Evolutionary conservation across 192 early-diverging fungal genomes (phyloP).

Genomic region (Entomortierella lignicola): DNA sequence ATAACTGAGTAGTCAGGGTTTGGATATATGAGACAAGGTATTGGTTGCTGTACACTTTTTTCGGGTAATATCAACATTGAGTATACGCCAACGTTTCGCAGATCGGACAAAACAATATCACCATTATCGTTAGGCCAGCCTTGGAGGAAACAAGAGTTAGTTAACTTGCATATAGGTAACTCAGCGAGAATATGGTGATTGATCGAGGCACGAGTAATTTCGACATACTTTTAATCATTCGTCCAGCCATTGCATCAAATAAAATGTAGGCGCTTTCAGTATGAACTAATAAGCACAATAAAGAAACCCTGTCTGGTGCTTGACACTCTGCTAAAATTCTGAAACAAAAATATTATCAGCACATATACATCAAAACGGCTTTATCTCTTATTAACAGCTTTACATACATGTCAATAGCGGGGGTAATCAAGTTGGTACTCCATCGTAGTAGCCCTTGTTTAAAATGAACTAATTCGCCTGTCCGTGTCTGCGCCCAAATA

Average conservation of each 20-base stretch:
- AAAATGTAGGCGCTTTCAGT: not conserved
- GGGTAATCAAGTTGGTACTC: constrained; percentile 1
- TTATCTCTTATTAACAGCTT: not conserved
- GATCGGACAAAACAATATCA: constrained; percentile 8
- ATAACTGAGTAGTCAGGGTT: not conserved
- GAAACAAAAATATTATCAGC: not conserved
- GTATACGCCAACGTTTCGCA: constrained; percentile 6
- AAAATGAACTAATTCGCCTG: constrained; percentile 21
- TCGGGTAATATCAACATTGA: constrained; percentile 5
- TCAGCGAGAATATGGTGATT: not conserved
- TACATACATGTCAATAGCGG: constrained; percentile 12
- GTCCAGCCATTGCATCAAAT: constrained; percentile 10
- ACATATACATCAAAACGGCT: not conserved
- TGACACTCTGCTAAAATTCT: constrained; percentile 17
- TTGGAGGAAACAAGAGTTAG: not conserved
- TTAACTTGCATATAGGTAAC: not conserved
- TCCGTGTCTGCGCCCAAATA: constrained; percentile 27
- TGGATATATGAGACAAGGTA: constrained; percentile 14
- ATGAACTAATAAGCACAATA: constrained; percentile 16
- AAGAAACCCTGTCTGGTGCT: not conserved
- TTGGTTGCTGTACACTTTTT: not conserved
- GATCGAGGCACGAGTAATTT: not conserved
- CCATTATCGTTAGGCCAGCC: constrained; percentile 6
- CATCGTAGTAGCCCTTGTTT: constrained; percentile 16
- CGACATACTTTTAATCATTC: constrained; percentile 15